These are phyloP conservation scores for Paramecium caudatum DNA, from an alignment of 73 alveolate species.

Conservation along the genomic window DNA sequence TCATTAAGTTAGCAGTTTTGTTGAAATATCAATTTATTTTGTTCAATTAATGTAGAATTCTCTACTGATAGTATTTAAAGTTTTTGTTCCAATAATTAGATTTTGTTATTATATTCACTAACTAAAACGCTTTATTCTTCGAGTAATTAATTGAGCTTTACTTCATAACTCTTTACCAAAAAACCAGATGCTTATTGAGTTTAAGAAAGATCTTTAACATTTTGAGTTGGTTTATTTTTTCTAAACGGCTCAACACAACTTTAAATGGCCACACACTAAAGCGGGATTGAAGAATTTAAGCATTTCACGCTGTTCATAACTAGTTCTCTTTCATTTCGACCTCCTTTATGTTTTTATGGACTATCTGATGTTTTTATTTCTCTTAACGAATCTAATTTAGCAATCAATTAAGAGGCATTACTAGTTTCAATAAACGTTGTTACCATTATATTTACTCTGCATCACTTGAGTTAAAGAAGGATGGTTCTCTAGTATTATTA, in stretches of 20 bases:
- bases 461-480: not conserved
- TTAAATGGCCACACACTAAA: not conserved
- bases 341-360: not conserved
- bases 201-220: not conserved
- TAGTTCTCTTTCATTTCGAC: no score
- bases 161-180: not conserved
- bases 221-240: no score
- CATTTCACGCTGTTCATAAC: not conserved
- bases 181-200: not conserved
- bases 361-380: conserved; percentile 8
- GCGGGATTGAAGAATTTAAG: not conserved
- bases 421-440: not conserved
- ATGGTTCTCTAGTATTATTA: not conserved
- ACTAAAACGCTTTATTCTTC: conserved; percentile 21
- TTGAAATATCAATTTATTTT: not conserved
- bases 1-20: conserved; percentile 4
- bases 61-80: not conserved
- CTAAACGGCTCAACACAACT: conserved; percentile 17
- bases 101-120: not conserved
- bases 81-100: not conserved
- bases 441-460: not conserved
- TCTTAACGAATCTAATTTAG: conserved; percentile 15
- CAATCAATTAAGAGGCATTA: not conserved
- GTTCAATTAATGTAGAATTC: not conserved
- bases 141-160: not conserved